phyloP scores from a whole-genome alignment of 1,284 basidiomycete genomes.

The Mycena citricolor region DNA sequence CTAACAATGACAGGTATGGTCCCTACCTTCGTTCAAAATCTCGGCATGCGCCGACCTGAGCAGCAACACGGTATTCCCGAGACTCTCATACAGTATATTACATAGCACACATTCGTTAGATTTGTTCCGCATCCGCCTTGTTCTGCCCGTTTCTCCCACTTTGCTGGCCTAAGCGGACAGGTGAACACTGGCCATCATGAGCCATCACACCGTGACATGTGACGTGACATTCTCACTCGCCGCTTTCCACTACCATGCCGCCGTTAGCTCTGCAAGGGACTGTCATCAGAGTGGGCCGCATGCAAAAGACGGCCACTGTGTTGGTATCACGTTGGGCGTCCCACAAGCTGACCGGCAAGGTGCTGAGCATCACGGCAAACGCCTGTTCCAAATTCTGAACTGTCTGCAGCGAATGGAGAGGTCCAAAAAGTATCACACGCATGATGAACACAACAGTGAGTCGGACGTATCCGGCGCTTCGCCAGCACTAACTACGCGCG shows the following conservation, averaged over 20 bases:
- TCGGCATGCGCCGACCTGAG: conserved; percentile 37
- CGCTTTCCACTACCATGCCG: conserved; percentile 55
- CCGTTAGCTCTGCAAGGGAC: conserved; percentile 70
- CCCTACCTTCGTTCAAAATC: conserved; percentile 44
- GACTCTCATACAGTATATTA: neutral
- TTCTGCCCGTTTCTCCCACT: neutral
- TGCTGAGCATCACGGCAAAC: conserved; percentile 32
- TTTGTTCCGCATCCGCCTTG: neutral
- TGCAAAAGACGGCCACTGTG: conserved; percentile 82
- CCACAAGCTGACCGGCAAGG: conserved; percentile 74
- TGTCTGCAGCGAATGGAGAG: conserved; percentile 60
- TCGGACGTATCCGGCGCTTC: conserved; percentile 17
- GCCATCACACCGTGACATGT: no score
- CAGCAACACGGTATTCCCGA: neutral
- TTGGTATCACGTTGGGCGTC: conserved; percentile 68
- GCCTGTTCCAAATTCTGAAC: conserved; percentile 10
- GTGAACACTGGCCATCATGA: no score
- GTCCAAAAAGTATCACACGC: conserved; percentile 73
- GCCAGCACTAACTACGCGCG: conserved; percentile 6
- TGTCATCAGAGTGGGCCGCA: conserved; percentile 75
- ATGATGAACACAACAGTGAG: conserved; percentile 68
- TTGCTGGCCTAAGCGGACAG: neutral
- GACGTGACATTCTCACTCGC: neutral
- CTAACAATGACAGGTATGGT: conserved; percentile 38
- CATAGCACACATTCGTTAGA: no score